Evolutionary conservation across 768 basidiomycete genomes (phyloP).

Genomic region (Tulasnella sp.): DNA sequence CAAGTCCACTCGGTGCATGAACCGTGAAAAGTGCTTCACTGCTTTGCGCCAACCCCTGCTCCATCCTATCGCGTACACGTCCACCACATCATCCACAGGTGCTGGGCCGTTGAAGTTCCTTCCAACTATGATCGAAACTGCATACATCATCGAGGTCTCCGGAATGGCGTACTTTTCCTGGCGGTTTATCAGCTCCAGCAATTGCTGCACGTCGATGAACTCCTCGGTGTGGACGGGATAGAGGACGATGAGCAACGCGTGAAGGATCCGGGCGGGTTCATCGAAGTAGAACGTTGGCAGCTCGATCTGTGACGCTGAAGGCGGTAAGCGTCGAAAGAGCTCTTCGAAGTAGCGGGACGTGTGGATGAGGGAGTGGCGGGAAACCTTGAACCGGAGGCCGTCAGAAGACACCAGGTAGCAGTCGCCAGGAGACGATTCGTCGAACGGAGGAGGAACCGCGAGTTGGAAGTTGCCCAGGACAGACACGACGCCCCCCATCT

Average conservation of each 20-base stretch:
- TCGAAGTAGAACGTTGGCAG: neutral
- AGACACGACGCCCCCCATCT: no score
- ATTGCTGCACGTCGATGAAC: no score
- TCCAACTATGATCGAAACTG: no score
- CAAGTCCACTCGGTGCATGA: neutral
- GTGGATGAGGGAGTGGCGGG: neutral
- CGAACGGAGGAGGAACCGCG: neutral
- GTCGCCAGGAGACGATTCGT: neutral
- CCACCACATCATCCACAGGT: no score
- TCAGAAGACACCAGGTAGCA: neutral
- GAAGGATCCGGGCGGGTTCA: neutral
- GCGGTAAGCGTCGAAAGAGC: neutral
- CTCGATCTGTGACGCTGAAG: neutral
- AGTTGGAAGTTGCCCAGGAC: neutral
- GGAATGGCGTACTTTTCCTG: no score
- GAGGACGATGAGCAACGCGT: no score
- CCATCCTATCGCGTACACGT: no score
- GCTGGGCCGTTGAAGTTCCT: no score
- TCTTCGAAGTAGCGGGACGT: neutral
- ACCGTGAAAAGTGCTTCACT: neutral
- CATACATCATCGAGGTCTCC: no score
- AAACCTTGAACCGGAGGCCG: neutral
- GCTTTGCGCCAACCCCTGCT: neutral
- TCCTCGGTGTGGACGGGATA: no score
- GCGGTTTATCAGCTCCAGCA: no score